Conservation (phyloP, 2,329 filamentous ascomycete genomes). For the Cryphonectria naterciae region DNA sequence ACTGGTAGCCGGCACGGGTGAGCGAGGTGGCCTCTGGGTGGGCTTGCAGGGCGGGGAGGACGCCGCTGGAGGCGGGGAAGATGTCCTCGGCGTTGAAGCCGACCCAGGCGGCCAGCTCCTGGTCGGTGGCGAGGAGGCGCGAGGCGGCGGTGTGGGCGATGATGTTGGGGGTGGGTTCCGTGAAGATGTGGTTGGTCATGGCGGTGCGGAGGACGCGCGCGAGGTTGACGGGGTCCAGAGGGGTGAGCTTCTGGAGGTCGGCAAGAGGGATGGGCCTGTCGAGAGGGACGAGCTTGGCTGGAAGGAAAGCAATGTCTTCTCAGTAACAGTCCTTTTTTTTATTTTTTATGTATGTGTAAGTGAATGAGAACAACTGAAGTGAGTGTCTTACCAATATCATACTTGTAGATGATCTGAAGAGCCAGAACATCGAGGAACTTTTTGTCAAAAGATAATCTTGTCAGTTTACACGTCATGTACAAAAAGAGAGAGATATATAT, state of each 20-base stretch:
- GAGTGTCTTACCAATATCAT: constrained; percentile 48
- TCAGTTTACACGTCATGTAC: not conserved
- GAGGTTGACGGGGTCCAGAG: constrained; percentile 54
- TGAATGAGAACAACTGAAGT: not conserved
- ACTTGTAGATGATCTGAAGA: constrained; percentile 55
- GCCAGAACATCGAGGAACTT: constrained; percentile 56
- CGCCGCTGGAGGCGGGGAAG: constrained; percentile 52
- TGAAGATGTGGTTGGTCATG: constrained; percentile 61
- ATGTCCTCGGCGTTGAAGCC: constrained; percentile 59
- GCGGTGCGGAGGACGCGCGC: constrained; percentile 57
- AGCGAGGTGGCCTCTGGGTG: constrained; percentile 54
- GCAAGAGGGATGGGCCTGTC: constrained; percentile 48
- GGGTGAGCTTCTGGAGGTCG: constrained; percentile 50
- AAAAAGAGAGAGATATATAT: not conserved
- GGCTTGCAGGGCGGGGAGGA: constrained; percentile 48
- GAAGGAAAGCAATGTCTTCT: not conserved
- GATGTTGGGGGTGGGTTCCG: constrained; percentile 52
- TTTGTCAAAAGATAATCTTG: not conserved
- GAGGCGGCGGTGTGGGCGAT: constrained; percentile 62
- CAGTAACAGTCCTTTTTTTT: too few relatives aligned
- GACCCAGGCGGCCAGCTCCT: constrained; percentile 55
- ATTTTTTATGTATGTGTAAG: too few relatives aligned
- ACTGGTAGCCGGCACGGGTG: constrained; percentile 55
- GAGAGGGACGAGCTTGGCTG: constrained; percentile 56
- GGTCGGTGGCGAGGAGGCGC: constrained; percentile 53